Conservation (phyloP, 192 early-diverging fungal species). For the Globomyces pollinis-pini region DNA sequence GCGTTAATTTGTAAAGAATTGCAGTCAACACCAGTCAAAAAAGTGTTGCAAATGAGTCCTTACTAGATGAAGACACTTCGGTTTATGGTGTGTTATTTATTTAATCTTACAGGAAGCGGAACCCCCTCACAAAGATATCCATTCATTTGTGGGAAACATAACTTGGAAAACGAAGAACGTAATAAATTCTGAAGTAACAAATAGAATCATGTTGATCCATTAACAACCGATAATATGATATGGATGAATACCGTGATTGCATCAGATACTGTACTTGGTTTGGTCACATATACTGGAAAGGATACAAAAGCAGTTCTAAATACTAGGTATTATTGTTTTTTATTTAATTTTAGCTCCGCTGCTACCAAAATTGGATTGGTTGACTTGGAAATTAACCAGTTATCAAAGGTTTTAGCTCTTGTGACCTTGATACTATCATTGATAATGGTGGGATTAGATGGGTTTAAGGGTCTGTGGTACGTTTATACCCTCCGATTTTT, state of each 20-base stretch:
- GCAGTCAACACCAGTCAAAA: conserved; percentile 79
- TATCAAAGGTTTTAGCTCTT: conserved; percentile 82
- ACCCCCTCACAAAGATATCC: conserved; percentile 88
- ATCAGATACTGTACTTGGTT: conserved; percentile 77
- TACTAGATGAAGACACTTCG: conserved; percentile 57
- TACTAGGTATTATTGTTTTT: too few relatives aligned
- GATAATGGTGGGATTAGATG: conserved; percentile 80
- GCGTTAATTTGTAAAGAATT: conserved; percentile 27
- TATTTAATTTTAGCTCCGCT: conserved; percentile 76
- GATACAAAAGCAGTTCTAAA: conserved; percentile 97
- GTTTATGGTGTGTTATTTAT: conserved; percentile 57
- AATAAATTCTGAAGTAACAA: too few relatives aligned
- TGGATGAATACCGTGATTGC: conserved; percentile 95
- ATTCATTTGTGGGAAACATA: conserved; percentile 79
- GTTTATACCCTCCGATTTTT: conserved; percentile 87
- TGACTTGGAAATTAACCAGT: conserved; percentile 82
- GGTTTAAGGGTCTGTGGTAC: conserved; percentile 85
- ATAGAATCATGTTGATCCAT: conserved; percentile 52
- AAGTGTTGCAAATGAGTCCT: conserved; percentile 45
- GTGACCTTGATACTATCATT: conserved; percentile 78
- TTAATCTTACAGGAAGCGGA: conserved; percentile 42
- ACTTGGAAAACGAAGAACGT: conserved; percentile 8
- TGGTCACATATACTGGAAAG: conserved; percentile 84
- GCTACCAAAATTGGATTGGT: conserved; percentile 88
- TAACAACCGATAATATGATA: conserved; percentile 83